Evolutionary conservation across 192 early-diverging fungal genomes (phyloP), one percentile per base, ranked within the genome.

Genomic region (Geranomyces variabilis): DNA sequence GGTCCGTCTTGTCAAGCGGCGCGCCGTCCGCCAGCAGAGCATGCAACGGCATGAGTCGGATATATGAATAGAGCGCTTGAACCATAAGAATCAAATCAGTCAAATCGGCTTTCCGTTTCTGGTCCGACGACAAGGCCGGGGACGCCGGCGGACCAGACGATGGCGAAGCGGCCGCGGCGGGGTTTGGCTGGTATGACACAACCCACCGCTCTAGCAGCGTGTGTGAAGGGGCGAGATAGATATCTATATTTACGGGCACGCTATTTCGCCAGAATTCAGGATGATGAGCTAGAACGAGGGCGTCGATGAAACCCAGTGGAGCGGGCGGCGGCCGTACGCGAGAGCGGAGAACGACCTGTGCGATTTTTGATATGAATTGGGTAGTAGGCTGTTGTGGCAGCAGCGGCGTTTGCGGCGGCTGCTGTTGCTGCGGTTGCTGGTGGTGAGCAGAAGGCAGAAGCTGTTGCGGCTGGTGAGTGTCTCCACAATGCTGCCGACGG

Each of bases 61-160:
- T 79, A 68, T 84, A 72, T 10, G 83, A 84, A 69, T 84, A 84
- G 13, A 84, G 78, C n/a, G 83, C 78, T 51, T 84, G 83, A 12
- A 71, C 63, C 10, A 84, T 70, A 17, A 84, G 72, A 36, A 84
- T 79, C 29, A 84, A 61, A 26, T 84, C 81, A 17, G 83, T 75
- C 10, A 69, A n/a, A 63, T 73, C 78, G n/a, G 75, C 33, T 34
- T 66, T 76, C 24, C 43, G 15, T 17, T 48, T 21, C 49, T 41
- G 21, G 47, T 22, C 66, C 36, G 28, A 14, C 47, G n/a, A 19
- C 46, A 30, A 7, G 22, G 26, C 48, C 22, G 31, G 14, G 53
- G 19, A 30, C 44, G 17, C n/a, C 60, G 21, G 0, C 41, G 46
- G 15, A 43, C 21, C n/a, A 29, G 10, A 29, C 19, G 24, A 14